Conservation (phyloP, 2,329 filamentous ascomycete genomes). For the Bipolaris zeicola region DNA sequence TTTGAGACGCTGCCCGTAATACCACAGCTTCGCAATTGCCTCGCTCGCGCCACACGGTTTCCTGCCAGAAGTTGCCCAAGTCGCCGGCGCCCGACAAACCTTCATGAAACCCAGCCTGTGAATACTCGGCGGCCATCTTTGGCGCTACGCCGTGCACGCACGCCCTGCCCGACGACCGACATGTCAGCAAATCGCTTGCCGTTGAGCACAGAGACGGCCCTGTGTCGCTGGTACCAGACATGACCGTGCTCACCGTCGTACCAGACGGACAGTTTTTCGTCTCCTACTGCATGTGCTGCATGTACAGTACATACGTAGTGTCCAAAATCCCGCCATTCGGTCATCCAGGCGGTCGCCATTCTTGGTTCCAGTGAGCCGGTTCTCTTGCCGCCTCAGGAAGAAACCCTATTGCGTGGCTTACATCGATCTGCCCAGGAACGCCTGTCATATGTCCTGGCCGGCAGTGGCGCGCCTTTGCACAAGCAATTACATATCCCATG, state of each 20-base stretch:
- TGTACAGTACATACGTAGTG: background rate
- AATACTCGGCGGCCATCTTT: background rate
- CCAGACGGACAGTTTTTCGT: background rate
- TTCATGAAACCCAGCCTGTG: slow-evolving; percentile 3
- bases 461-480: slow-evolving; percentile 9
- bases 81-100: slow-evolving; percentile 8
- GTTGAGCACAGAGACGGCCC: slow-evolving; percentile 11
- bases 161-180: slow-evolving; percentile 4
- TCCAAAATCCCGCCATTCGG: background rate
- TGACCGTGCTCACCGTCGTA: slow-evolving; percentile 11
- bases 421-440: slow-evolving; percentile 4
- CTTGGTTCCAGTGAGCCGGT: slow-evolving; percentile 1
- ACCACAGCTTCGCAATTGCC: background rate
- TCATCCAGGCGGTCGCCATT: background rate
- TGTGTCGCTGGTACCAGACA: slow-evolving; percentile 3
- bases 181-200: slow-evolving; percentile 6
- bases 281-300: background rate
- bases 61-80: background rate
- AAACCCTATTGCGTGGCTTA: background rate
- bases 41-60: no score
- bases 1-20: background rate
- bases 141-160: slow-evolving; percentile 13
- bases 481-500: slow-evolving; percentile 11
- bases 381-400: background rate
- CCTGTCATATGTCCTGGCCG: background rate